phyloP scores from a whole-genome alignment of 495 filamentous ascomycete species.

The Xylaria flabelliformis region DNA sequence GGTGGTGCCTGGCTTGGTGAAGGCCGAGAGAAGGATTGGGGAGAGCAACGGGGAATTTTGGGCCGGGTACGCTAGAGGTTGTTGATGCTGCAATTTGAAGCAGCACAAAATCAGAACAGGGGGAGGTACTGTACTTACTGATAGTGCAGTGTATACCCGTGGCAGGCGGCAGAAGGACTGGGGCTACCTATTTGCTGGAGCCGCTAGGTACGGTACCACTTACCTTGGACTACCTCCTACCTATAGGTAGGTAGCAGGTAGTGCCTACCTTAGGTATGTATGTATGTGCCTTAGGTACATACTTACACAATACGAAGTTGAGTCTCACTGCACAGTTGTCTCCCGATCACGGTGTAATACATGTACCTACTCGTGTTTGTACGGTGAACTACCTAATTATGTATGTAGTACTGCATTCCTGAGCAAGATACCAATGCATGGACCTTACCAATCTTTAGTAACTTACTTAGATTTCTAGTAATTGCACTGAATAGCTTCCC shows the following conservation, averaged over 20 bases:
- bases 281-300: too few species aligned
- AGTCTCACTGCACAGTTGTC: background rate
- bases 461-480: background rate
- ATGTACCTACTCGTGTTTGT: background rate
- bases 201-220: constrained; percentile 1
- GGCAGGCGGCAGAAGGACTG: background rate
- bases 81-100: constrained; percentile 29
- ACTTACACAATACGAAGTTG: background rate
- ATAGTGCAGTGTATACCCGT: background rate
- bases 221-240: background rate
- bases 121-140: background rate
- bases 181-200: constrained; percentile 4
- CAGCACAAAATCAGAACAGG: constrained; percentile 27
- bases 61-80: constrained; percentile 22
- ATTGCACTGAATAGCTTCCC: background rate
- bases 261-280: too few species aligned
- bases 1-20: constrained; percentile 20
- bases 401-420: background rate
- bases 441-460: background rate
- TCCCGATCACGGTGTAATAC: background rate
- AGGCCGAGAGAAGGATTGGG: constrained; percentile 26
- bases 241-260: background rate
- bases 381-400: background rate
- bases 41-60: constrained; percentile 22
- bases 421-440: too few species aligned